A percentile compares a stretch with the other conserved stretches of the same genome.
Evolutionary conservation across 2,329 filamentous ascomycete genomes (phyloP).

Genomic region (Cladophialophora chaetospira): DNA sequence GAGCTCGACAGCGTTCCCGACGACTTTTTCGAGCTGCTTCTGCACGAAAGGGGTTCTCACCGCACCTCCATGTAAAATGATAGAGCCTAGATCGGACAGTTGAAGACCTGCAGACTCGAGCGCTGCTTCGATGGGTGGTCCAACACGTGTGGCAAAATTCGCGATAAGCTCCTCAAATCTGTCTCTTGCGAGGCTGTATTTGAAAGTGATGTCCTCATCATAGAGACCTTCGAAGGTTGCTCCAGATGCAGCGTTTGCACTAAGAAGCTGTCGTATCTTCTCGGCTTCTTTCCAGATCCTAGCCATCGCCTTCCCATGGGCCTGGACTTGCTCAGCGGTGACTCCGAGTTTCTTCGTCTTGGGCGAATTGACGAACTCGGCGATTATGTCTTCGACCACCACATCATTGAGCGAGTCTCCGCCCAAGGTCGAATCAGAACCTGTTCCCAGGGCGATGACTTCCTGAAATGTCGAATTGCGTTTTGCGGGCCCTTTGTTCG

Average conservation of each 20-base stretch:
- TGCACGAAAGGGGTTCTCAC: conserved; percentile 94
- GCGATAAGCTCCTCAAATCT: conserved; percentile 80
- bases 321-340: conserved; percentile 64
- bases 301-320: conserved; percentile 80
- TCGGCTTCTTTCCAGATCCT: conserved; percentile 94
- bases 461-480: conserved; percentile 98
- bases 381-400: conserved; percentile 85
- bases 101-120: conserved; percentile 72
- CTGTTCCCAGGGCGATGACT: conserved; percentile 80
- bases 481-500: conserved; percentile 86
- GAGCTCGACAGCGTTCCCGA: conserved; percentile 74
- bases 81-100: conserved; percentile 75
- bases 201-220: conserved; percentile 90
- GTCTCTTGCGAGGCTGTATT: conserved; percentile 78
- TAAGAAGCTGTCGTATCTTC: conserved; percentile 81
- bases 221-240: conserved; percentile 80
- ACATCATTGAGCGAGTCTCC: conserved; percentile 86
- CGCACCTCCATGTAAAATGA: conserved; percentile 91
- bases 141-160: conserved; percentile 68
- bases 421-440: conserved; percentile 87
- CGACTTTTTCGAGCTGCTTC: conserved; percentile 75
- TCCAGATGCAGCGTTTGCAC: conserved; percentile 82
- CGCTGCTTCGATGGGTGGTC: conserved; percentile 70
- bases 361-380: conserved; percentile 72
- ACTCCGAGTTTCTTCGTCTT: conserved; percentile 54